Conservation (phyloP, 768 basidiomycete species). For the Leccinum sublutescens region DNA sequence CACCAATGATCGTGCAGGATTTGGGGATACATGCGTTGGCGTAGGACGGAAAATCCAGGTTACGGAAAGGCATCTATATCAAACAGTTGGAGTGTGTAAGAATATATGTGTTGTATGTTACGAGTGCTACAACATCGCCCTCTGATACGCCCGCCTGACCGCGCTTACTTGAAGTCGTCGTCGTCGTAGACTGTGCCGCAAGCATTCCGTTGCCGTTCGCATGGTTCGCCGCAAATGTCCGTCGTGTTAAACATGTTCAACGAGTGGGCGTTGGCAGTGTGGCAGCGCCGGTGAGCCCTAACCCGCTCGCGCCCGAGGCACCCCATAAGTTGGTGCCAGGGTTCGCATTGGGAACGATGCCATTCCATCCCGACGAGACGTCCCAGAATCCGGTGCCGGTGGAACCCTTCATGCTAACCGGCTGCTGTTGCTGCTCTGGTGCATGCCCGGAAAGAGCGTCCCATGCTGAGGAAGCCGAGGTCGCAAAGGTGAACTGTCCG, state of each 20-base stretch:
- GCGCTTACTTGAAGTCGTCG: conserved; percentile 53
- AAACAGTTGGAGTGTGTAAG: neutral
- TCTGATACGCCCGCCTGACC: neutral
- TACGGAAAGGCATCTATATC: neutral
- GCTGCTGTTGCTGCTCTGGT: conserved; percentile 21
- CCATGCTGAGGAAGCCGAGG: conserved; percentile 24
- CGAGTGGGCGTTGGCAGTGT: neutral
- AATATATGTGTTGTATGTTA: neutral
- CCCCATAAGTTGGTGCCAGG: conserved; percentile 37
- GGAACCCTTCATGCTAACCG: conserved; percentile 55
- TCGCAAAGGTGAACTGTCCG: conserved; percentile 1
- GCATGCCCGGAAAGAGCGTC: conserved; percentile 10
- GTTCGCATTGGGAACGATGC: conserved; percentile 19
- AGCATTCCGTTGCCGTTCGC: conserved; percentile 37
- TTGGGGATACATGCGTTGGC: conserved; percentile 3
- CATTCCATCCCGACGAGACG: conserved; percentile 58
- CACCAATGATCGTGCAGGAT: conserved; percentile 4
- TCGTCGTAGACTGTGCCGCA: conserved; percentile 25
- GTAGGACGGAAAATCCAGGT: neutral
- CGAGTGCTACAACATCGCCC: neutral
- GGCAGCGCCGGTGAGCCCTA: neutral
- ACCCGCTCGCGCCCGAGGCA: neutral
- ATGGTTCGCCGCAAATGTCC: conserved; percentile 55
- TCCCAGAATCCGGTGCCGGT: conserved; percentile 55
- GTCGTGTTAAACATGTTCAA: conserved; percentile 36